Evolutionary conservation across 78 protist genomes (phyloP), one percentile per base, ranked within the genome.

Genomic region (Tieghemostelium lacteum): DNA sequence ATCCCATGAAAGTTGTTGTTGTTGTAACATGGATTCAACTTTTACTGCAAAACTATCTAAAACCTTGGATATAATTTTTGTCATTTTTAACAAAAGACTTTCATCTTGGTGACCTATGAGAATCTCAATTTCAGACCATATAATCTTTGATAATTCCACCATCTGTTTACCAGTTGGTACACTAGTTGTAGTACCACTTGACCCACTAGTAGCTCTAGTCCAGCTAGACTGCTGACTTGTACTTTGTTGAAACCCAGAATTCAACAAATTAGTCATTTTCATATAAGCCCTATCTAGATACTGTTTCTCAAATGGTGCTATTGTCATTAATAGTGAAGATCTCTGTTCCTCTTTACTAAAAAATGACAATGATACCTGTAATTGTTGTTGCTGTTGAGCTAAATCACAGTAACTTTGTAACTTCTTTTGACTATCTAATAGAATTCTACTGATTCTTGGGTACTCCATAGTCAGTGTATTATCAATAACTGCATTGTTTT

Each of bases 391-490:
- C n/a, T 66, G 20, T n/a, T n/a, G n/a, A n/a, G n/a, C n/a, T n/a
- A n/a, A n/a, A 70, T 88, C 93, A 28, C 64, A 49, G 61, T 88
- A 71, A 67, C 66, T 88, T 70, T 63, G 74, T 28, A 88, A 3
- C 55, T 64, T 88, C 60, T 75, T 88, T 52, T 54, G 31, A 54
- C 73, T 75, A 16, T 88, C 93, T 10, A 74, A 61, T n/a, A 75
- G 60, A 36, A 33, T 70, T 88, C 74, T 69, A 16, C 77, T 70
- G 33, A 88, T 64, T 55, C 54, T 75, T 42, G 93, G 93, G 62
- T 77, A 88, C 33, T 88, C 93, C 10, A 34, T 19, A 7, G 75
- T 55, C 36, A 88, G 75, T 34, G 77, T 66, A 64, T 69, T 73
- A n/a, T 88, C 93, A n/a, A 88, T 63, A 12, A 69, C 55, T 14